Base-by-base conservation (phyloP, 2,329 filamentous ascomycete species). In the Paramyrothecium roridum region DNA sequence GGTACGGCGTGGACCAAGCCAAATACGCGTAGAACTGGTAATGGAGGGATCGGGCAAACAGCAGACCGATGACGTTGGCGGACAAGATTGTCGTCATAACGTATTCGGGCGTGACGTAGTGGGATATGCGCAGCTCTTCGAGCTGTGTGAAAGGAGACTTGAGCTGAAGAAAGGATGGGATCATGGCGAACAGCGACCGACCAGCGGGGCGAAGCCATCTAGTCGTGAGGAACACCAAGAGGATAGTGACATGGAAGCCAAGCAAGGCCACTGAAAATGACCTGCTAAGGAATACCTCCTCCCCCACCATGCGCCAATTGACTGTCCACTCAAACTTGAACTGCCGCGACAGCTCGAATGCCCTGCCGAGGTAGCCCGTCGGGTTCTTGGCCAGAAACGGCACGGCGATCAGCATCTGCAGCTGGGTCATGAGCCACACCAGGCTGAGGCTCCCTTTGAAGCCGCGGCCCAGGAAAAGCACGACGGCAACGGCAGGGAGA, bases 311-410 rank as follows among this genome's bases (percentile, higher is more conserved):
- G 53, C 93, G 86, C 95, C 95, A 99, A 73, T 99, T 99, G 62
- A 99, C 95, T 0, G 95, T 99, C 95, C 95, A 99, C 74, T 93
- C 92, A 79, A 93, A 98, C 65, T 96, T 81, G 75, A 99, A 99
- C 64, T 91, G 86, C 54, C 95, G 83, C 49, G 90, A 92, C 56
- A 99, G 81, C 75, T 99, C 92, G 68, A 99, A 99, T 0, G 95
- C 92, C 59, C 89, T 82, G 49, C 84, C 82, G 19, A 96, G 68
- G 69, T 99, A 99, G 26, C 87, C 90, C 56, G 74, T 72, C 20
- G 86, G 73, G 62, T 91, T 88, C 45, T 76, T 76, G 11, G 79
- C 70, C 21, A 90, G 69, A 73, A 97, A 98, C 0, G 92, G 91
- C 47, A 78, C 65, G 49, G 76, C 82, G 34, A 85, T 76, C 59